A percentile compares a stretch with the other conserved stretches of the same genome.
These are phyloP conservation scores for Biscogniauxia mediterranea DNA, from an alignment of 2,329 filamentous ascomycete species.

Conservation along the genomic window DNA sequence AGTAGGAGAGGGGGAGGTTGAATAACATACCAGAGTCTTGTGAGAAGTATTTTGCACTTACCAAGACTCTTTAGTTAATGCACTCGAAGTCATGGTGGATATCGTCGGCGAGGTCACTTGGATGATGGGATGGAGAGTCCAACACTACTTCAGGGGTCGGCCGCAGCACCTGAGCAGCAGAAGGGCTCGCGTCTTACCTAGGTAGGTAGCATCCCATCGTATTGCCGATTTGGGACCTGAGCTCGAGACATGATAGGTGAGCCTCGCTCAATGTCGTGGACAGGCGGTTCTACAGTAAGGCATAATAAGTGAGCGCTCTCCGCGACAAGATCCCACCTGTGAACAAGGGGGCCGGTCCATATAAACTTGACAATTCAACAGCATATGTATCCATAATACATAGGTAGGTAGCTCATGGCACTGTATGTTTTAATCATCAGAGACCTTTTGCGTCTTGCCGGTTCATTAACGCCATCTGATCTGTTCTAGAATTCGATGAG, in stretches of 20 bases:
- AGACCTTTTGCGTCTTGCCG: background rate
- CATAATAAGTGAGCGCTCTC: background rate
- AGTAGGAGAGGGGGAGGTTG: too few species aligned
- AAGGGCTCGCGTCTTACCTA: background rate
- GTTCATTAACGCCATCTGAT: background rate
- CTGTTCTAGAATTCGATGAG: background rate
- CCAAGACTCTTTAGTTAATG: too few species aligned
- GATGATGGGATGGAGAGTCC: too few species aligned
- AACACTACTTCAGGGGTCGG: too few species aligned
- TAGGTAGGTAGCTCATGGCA: background rate
- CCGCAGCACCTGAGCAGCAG: background rate
- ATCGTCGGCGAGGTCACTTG: too few species aligned
- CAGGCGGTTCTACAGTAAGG: background rate
- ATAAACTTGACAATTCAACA: background rate
- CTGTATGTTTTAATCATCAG: background rate
- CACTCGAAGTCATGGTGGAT: too few species aligned
- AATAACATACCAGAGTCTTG: too few species aligned
- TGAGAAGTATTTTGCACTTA: too few species aligned
- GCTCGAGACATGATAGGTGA: background rate
- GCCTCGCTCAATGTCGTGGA: background rate
- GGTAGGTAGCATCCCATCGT: background rate
- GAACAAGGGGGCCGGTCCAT: background rate
- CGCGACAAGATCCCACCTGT: background rate
- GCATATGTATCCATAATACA: background rate
- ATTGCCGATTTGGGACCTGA: background rate